phyloP scores from a whole-genome alignment of 2,329 filamentous ascomycete species.

The Colletotrichum sp. region DNA sequence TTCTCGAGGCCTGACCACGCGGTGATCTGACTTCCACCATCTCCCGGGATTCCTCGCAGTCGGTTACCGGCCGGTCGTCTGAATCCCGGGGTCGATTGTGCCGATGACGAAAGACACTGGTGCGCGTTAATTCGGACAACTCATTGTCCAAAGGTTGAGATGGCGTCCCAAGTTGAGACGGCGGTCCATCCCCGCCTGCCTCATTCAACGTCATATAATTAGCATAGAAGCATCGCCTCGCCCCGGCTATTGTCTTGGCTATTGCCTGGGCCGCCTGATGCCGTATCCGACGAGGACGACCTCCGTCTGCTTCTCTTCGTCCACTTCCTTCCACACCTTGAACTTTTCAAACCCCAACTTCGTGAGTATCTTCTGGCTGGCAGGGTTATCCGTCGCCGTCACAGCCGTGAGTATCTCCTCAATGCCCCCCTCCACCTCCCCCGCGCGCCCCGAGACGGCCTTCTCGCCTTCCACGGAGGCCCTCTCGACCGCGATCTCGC shows the following conservation, averaged over 20 bases:
- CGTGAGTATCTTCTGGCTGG: slow-evolving; percentile 60
- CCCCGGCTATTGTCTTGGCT: not conserved
- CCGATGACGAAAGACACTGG: not conserved
- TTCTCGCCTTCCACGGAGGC: slow-evolving; percentile 33
- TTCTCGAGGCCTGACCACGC: not conserved
- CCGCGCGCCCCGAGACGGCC: slow-evolving; percentile 15
- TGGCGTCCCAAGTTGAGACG: not conserved
- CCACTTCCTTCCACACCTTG: slow-evolving; percentile 40
- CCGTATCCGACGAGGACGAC: not conserved
- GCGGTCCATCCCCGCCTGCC: not conserved
- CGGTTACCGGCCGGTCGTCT: not conserved
- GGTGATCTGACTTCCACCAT: not conserved
- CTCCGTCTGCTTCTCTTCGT: slow-evolving; percentile 11
- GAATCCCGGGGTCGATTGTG: not conserved
- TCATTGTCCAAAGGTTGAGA: not conserved
- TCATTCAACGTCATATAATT: not conserved
- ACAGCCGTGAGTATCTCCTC: slow-evolving; percentile 51
- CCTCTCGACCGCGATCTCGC: slow-evolving; percentile 47
- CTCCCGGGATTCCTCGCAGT: not conserved
- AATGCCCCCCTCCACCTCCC: slow-evolving; percentile 16
- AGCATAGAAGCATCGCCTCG: not conserved
- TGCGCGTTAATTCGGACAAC: not conserved
- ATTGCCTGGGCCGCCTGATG: not conserved
- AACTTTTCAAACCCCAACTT: slow-evolving; percentile 61
- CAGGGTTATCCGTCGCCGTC: slow-evolving; percentile 52